These are phyloP conservation scores for Annulohypoxylon moriforme DNA, from an alignment of 495 filamentous ascomycete species.

Conservation along the genomic window DNA sequence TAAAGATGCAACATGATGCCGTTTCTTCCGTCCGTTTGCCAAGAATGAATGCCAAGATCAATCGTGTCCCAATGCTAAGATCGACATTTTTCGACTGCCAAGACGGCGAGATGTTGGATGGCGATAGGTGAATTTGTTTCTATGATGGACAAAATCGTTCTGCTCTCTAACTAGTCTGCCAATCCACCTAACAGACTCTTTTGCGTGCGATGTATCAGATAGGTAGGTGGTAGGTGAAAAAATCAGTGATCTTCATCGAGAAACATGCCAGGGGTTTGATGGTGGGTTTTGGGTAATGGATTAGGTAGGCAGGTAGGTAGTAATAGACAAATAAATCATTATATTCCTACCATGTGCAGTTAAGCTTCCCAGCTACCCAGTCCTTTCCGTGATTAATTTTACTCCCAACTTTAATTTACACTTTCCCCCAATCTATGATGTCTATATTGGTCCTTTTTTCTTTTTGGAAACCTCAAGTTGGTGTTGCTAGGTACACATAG, in stretches of 20 bases:
- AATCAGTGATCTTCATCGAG: not conserved
- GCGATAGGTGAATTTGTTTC: slow-evolving; percentile 21
- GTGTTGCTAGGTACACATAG: not conserved
- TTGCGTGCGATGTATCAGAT: slow-evolving; percentile 14
- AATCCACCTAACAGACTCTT: not conserved
- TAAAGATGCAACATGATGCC: slow-evolving; percentile 41
- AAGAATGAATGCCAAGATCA: slow-evolving; percentile 42
- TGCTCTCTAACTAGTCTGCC: too few species aligned
- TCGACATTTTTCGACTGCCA: slow-evolving; percentile 36
- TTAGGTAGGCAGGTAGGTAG: not conserved
- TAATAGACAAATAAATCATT: not conserved
- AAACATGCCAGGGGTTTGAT: slow-evolving; percentile 10
- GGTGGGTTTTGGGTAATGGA: not conserved
- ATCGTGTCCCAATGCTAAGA: slow-evolving; percentile 41
- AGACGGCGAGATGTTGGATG: slow-evolving; percentile 32
- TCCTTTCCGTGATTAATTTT: not conserved
- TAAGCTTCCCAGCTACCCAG: not conserved
- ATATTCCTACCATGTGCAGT: slow-evolving; percentile 1
- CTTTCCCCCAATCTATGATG: slow-evolving; percentile 2
- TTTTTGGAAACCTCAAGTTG: slow-evolving; percentile 1
- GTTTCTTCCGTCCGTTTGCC: slow-evolving; percentile 44
- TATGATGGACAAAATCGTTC: slow-evolving; percentile 8
- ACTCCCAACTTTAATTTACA: slow-evolving; percentile 6
- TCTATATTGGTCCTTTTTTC: not conserved
- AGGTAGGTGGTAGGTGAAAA: slow-evolving; percentile 20